Conservation (phyloP, 1,284 basidiomycete genomes). For the Ceratobasidium sp. region DNA sequence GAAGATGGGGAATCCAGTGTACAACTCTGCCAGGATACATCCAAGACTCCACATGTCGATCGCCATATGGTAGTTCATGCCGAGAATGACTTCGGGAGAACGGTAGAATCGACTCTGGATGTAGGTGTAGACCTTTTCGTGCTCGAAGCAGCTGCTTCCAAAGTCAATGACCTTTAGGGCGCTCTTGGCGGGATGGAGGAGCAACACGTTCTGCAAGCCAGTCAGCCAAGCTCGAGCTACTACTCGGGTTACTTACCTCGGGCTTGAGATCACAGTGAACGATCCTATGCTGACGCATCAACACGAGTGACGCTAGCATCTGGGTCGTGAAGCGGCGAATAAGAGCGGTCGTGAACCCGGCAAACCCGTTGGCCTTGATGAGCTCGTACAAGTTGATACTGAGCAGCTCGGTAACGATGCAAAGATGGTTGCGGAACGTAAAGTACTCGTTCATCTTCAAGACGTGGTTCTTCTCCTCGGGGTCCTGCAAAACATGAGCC, state of each 20-base stretch:
- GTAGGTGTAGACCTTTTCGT: conserved; percentile 99
- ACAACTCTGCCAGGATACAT: conserved; percentile 96
- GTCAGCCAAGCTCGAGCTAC: background rate
- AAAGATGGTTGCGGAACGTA: conserved; percentile 96
- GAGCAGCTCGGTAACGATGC: conserved; percentile 97
- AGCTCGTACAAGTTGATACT: conserved; percentile 99
- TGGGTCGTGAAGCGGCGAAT: conserved; percentile 97
- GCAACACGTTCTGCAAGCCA: conserved; percentile 80
- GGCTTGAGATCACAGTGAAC: conserved; percentile 99
- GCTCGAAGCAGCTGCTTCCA: conserved; percentile 97
- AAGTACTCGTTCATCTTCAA: conserved; percentile 99
- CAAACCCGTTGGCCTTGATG: conserved; percentile 98
- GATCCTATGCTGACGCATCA: conserved; percentile 96
- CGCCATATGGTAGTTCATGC: conserved; percentile 94
- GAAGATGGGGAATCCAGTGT: conserved; percentile 99
- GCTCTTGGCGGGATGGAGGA: conserved; percentile 94
- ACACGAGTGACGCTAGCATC: conserved; percentile 87
- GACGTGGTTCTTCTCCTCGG: conserved; percentile 95
- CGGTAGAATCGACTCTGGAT: conserved; percentile 98
- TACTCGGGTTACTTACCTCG: conserved; percentile 66
- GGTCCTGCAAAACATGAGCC: conserved; percentile 64
- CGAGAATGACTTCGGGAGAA: conserved; percentile 92
- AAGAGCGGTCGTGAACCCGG: conserved; percentile 92
- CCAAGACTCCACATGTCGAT: conserved; percentile 99
- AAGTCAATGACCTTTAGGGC: conserved; percentile 99